A percentile compares a stretch with the other conserved stretches of the same genome.
These are phyloP conservation scores for Paramecium sexaurelia DNA, from an alignment of 73 alveolate genomes.

Conservation along the genomic window DNA sequence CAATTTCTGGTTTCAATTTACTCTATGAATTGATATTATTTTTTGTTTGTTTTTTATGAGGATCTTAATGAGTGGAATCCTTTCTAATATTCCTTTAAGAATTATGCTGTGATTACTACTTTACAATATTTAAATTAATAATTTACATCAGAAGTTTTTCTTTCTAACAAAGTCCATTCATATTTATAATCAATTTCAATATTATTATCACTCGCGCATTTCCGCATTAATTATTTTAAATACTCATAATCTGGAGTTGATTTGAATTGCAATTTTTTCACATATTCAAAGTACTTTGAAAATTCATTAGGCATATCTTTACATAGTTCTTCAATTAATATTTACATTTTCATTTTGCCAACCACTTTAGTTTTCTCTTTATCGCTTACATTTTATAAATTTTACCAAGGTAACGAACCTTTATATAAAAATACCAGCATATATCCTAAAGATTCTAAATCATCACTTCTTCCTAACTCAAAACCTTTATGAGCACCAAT, in stretches of 20 bases:
- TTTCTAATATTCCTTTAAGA: background rate
- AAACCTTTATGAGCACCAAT: constrained; percentile 80
- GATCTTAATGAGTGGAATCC: background rate
- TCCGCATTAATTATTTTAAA: background rate
- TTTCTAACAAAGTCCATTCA: constrained; percentile 28
- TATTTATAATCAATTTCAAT: constrained; percentile 14
- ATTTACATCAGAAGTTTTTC: constrained; percentile 13
- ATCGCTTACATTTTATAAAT: constrained; percentile 65
- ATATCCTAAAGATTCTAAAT: constrained; percentile 71
- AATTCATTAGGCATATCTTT: constrained; percentile 59
- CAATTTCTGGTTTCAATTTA: background rate
- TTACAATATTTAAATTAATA: background rate
- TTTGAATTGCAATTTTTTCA: background rate
- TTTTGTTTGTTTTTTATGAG: background rate
- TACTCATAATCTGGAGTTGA: constrained; percentile 36
- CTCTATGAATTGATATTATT: background rate
- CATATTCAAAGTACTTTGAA: constrained; percentile 41
- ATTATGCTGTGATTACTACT: background rate
- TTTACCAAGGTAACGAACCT: constrained; percentile 69
- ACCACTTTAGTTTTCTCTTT: constrained; percentile 64
- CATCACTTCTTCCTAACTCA: constrained; percentile 84
- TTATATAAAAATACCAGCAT: constrained; percentile 47
- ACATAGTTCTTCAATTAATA: constrained; percentile 19
- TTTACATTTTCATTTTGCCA: constrained; percentile 47
- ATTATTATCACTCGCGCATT: constrained; percentile 31